These are phyloP conservation scores for Irpex lacteus DNA, from an alignment of 1,284 basidiomycete species.

Conservation along the genomic window DNA sequence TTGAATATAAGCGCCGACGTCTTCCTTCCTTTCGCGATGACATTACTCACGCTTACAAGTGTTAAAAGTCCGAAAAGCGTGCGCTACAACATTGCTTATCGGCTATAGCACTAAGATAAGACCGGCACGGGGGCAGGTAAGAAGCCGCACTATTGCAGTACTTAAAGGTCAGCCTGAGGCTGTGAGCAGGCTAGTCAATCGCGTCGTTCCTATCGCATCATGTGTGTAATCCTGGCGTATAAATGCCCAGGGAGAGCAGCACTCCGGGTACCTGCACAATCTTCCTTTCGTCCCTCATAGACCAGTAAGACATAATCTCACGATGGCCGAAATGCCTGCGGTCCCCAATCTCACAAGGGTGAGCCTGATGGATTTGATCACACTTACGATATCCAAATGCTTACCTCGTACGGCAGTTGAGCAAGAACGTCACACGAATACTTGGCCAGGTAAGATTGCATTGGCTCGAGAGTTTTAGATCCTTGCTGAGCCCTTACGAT, in stretches of 20 bases:
- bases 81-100: background rate
- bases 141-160: background rate
- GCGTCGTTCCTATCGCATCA: background rate
- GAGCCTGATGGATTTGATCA: slow-evolving; percentile 17
- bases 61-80: background rate
- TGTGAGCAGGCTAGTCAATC: background rate
- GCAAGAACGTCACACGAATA: slow-evolving; percentile 59
- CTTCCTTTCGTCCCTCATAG: background rate
- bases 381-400: background rate
- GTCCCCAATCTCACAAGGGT: slow-evolving; percentile 54
- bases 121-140: background rate
- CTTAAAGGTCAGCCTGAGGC: background rate
- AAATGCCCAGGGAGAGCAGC: background rate
- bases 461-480: background rate
- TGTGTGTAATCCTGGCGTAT: background rate
- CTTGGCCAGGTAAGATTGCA: slow-evolving; percentile 61
- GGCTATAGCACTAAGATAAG: background rate
- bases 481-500: background rate
- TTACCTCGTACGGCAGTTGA: slow-evolving; percentile 44
- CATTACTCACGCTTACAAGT: background rate
- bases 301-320: background rate
- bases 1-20: background rate
- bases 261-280: background rate
- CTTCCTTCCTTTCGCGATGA: background rate
- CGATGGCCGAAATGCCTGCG: slow-evolving; percentile 1